A percentile compares a stretch with the other conserved stretches of the same genome.
Conservation (phyloP, 2,329 filamentous ascomycete species). For the Acrodontium crateriforme region DNA sequence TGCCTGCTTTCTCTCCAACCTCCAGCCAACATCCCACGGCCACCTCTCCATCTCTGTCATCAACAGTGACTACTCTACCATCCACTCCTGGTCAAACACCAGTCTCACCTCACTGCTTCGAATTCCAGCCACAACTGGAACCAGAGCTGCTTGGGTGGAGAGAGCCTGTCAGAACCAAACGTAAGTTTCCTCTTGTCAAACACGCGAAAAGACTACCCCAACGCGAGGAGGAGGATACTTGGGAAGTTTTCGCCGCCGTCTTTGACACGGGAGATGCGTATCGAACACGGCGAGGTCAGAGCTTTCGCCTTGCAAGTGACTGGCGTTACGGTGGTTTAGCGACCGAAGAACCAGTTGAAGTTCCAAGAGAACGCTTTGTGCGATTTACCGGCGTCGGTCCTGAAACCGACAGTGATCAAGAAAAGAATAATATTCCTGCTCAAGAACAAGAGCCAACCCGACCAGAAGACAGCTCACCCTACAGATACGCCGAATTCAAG, state of each 20-base stretch:
- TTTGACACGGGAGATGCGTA: slow-evolving; percentile 10
- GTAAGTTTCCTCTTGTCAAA: slow-evolving; percentile 17
- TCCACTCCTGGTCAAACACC: slow-evolving; percentile 7
- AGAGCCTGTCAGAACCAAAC: slow-evolving; percentile 14
- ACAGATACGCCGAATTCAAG: slow-evolving; percentile 15
- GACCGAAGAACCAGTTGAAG: background rate
- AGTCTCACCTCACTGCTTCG: background rate
- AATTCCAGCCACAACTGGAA: too few relatives aligned
- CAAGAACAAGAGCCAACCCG: background rate
- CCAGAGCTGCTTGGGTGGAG: slow-evolving; percentile 1
- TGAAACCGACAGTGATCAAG: background rate
- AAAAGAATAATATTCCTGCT: background rate
- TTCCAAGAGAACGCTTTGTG: background rate
- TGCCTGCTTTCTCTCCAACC: slow-evolving; percentile 1
- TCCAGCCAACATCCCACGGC: slow-evolving; percentile 1
- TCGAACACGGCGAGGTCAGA: background rate
- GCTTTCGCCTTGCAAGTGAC: slow-evolving; percentile 1
- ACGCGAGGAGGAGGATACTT: slow-evolving; percentile 7
- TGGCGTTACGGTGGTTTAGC: background rate
- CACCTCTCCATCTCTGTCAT: slow-evolving; percentile 7
- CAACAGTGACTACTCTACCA: slow-evolving; percentile 7
- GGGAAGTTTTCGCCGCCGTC: slow-evolving; percentile 20
- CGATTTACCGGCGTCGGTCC: background rate
- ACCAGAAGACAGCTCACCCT: slow-evolving; percentile 9
- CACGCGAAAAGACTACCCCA: slow-evolving; percentile 18